These are phyloP conservation scores for Ganoderma lucidum DNA, from an alignment of 1,284 basidiomycete species.

Conservation along the genomic window DNA sequence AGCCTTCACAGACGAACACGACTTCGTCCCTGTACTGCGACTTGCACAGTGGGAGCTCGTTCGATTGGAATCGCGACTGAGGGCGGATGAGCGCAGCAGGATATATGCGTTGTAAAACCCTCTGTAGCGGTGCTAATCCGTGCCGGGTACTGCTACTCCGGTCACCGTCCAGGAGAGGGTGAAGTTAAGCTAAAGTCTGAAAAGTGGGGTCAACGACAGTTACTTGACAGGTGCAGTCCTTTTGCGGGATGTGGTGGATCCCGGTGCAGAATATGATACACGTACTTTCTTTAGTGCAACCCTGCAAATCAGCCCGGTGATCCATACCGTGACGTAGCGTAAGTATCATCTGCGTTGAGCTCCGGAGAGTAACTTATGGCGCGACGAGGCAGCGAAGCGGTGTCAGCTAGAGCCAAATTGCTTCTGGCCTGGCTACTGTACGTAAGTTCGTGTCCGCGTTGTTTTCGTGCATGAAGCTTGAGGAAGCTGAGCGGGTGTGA, in stretches of 20 bases:
- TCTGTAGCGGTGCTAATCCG: too few relatives aligned
- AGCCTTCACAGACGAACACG: neutral
- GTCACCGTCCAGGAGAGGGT: too few relatives aligned
- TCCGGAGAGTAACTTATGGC: neutral
- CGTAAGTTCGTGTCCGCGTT: neutral
- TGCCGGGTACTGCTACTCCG: too few relatives aligned
- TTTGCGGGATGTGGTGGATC: neutral
- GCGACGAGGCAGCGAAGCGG: neutral
- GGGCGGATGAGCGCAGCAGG: neutral
- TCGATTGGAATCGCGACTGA: neutral
- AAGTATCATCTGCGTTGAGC: neutral
- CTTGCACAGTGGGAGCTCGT: neutral
- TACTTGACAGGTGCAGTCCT: too few relatives aligned
- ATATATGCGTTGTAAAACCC: neutral
- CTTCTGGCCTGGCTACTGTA: neutral
- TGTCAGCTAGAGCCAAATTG: neutral
- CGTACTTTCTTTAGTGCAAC: neutral
- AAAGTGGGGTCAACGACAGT: too few relatives aligned
- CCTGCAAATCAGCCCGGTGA: neutral
- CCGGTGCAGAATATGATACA: neutral
- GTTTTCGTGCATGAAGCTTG: neutral
- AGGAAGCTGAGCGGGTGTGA: neutral
- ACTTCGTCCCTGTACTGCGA: neutral
- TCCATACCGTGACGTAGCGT: neutral
- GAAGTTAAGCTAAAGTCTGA: too few relatives aligned